Evolutionary conservation across 73 alveolate genomes (phyloP).

Genomic region (Stentor coeruleus): DNA sequence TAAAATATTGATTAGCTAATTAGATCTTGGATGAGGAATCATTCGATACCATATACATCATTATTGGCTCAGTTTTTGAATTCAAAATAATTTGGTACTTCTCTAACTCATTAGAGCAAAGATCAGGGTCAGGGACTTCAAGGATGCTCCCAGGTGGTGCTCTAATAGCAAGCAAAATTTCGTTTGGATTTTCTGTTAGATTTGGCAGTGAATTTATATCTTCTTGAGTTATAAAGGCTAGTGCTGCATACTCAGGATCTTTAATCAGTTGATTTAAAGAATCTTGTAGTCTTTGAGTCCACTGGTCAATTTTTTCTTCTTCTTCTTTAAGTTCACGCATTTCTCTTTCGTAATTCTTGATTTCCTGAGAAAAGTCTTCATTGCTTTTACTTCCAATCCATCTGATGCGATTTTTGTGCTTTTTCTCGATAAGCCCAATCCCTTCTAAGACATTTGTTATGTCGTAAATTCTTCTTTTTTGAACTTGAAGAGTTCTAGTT

Average conservation of each 20-base stretch:
- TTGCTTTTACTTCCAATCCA: constrained; percentile 59
- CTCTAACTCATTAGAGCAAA: background rate
- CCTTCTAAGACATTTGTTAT: constrained; percentile 62
- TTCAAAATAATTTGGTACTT: background rate
- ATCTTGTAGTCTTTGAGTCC: constrained; percentile 15
- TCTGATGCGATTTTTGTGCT: constrained; percentile 43
- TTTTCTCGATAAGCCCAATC: constrained; percentile 51
- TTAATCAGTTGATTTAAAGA: constrained; percentile 16
- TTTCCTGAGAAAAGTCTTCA: constrained; percentile 28
- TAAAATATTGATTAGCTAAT: no score
- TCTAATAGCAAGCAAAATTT: constrained; percentile 43
- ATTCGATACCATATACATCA: constrained; percentile 14
- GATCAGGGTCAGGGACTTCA: constrained; percentile 31
- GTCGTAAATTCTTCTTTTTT: constrained; percentile 56
- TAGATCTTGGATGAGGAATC: no score
- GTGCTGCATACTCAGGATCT: constrained; percentile 27
- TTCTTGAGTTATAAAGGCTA: constrained; percentile 52
- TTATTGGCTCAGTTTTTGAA: background rate
- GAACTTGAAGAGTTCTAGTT: constrained; percentile 32
- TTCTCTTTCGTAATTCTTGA: constrained; percentile 30
- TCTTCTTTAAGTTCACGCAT: constrained; percentile 10
- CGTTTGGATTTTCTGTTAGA: background rate
- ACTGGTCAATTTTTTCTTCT: constrained; percentile 16
- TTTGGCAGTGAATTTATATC: constrained; percentile 46
- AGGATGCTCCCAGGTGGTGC: constrained; percentile 60